These are phyloP conservation scores for Nemania sp. DNA, from an alignment of 2,329 filamentous ascomycete genomes.

Conservation along the genomic window DNA sequence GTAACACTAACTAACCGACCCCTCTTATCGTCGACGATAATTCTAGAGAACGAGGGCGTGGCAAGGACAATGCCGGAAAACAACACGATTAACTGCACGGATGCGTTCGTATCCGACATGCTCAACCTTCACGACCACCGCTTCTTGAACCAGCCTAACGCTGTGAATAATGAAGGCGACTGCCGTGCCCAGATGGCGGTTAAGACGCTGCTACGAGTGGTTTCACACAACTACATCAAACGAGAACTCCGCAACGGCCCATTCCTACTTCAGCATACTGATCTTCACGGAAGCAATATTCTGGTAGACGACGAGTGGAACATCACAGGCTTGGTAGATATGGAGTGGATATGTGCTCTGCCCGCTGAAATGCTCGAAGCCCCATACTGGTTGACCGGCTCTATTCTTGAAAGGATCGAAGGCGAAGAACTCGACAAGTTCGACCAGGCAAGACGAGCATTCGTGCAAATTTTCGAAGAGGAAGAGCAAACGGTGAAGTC, in stretches of 20 bases:
- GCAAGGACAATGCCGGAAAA: constrained; percentile 6
- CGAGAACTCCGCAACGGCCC: constrained; percentile 3
- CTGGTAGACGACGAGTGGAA: constrained; percentile 8
- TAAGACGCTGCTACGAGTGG: constrained; percentile 8
- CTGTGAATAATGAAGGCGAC: not conserved
- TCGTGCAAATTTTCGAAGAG: constrained; percentile 4
- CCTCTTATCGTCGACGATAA: constrained; percentile 2
- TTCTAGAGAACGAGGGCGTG: constrained; percentile 3
- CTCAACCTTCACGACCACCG: constrained; percentile 8
- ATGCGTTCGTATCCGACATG: constrained; percentile 11
- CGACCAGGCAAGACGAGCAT: constrained; percentile 3
- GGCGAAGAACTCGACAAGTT: constrained; percentile 1
- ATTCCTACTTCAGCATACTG: constrained; percentile 5
- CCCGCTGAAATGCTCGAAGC: constrained; percentile 4
- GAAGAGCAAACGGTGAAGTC: not conserved
- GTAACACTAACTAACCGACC: constrained; percentile 5
- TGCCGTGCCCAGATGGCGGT: constrained; percentile 10
- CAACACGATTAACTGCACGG: constrained; percentile 3
- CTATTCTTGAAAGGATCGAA: constrained; percentile 3
- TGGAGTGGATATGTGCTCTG: constrained; percentile 9
- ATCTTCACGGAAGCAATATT: constrained; percentile 5
- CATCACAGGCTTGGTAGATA: constrained; percentile 11
- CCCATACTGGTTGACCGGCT: constrained; percentile 9
- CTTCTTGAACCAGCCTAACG: constrained; percentile 1
- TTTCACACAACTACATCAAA: constrained; percentile 8